Percentiles rank a stretch among this genome's conserved stretches.
Evolutionary conservation across 169 alveolate genomes (phyloP).

Genomic region (Perkinsus chesapeaki): DNA sequence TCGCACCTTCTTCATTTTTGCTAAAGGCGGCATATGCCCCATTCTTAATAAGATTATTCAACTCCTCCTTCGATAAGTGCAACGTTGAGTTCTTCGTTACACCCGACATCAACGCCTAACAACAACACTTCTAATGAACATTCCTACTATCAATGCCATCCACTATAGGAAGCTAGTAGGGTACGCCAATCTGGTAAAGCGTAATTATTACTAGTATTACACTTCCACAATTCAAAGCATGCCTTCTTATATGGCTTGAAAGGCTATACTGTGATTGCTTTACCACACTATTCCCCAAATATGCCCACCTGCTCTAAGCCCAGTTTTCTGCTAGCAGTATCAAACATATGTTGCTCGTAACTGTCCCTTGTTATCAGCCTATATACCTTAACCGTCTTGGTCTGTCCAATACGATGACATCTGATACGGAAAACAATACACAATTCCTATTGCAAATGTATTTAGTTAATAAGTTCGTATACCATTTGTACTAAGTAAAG

Average conservation of each 20-base stretch:
- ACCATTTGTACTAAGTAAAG: too few relatives aligned
- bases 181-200: too few relatives aligned
- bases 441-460: too few relatives aligned
- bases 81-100: not conserved
- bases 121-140: not conserved
- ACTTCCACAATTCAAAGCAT: too few relatives aligned
- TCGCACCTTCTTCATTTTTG: not conserved
- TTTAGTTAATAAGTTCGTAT: too few relatives aligned
- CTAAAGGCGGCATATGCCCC: not conserved
- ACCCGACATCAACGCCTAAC: not conserved
- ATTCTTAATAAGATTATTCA: not conserved
- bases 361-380: slow-evolving; percentile 92
- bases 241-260: too few relatives aligned
- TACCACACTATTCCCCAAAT: too few relatives aligned
- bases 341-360: slow-evolving; percentile 93
- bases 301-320: slow-evolving; percentile 69
- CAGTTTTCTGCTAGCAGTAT: slow-evolving; percentile 94
- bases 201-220: too few relatives aligned
- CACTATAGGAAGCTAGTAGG: too few relatives aligned
- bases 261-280: too few relatives aligned
- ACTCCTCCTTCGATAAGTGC: not conserved
- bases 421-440: too few relatives aligned
- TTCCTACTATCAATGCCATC: not conserved
- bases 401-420: slow-evolving; percentile 94
- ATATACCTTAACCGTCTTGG: slow-evolving; percentile 88